A percentile compares a stretch with the other conserved stretches of the same genome.
Conservation (phyloP, 2,329 filamentous ascomycete species). For the Talaromyces sp. region DNA sequence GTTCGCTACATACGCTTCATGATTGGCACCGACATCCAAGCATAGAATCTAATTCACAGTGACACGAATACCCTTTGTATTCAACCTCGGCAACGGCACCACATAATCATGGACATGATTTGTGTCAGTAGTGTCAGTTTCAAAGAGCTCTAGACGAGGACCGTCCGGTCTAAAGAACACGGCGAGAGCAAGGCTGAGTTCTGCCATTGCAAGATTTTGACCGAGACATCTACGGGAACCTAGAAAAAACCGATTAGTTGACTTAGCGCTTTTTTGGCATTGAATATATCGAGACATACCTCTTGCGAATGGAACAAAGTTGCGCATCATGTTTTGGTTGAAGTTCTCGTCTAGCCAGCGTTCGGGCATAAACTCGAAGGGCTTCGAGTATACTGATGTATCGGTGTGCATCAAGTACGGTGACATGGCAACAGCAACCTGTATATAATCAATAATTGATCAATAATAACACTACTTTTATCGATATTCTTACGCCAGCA, state of each 20-base stretch:
- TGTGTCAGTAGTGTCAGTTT: constrained; percentile 23
- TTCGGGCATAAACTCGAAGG: constrained; percentile 27
- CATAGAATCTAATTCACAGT: constrained; percentile 17
- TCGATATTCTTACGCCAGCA: neutral
- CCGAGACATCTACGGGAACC: constrained; percentile 44
- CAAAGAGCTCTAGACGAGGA: constrained; percentile 23
- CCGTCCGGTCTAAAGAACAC: constrained; percentile 21
- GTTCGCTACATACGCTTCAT: neutral
- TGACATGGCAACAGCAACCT: constrained; percentile 31
- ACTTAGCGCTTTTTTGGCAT: neutral
- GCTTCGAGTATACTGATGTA: constrained; percentile 26
- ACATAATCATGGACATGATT: constrained; percentile 25
- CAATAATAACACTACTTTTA: neutral
- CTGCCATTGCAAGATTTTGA: constrained; percentile 33
- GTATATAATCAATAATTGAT: neutral
- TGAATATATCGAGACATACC: constrained; percentile 24
- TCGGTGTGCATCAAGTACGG: constrained; percentile 27
- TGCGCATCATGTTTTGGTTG: constrained; percentile 29
- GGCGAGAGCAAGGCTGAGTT: constrained; percentile 24
- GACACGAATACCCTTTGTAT: constrained; percentile 26
- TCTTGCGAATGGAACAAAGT: constrained; percentile 33
- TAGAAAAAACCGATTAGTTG: neutral
- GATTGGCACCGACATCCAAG: neutral
- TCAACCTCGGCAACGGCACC: constrained; percentile 21
- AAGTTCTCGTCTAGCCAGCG: constrained; percentile 29